Evolutionary conservation across 2,329 filamentous ascomycete species (phyloP).

Genomic region (Trichoderma afroharzianum): DNA sequence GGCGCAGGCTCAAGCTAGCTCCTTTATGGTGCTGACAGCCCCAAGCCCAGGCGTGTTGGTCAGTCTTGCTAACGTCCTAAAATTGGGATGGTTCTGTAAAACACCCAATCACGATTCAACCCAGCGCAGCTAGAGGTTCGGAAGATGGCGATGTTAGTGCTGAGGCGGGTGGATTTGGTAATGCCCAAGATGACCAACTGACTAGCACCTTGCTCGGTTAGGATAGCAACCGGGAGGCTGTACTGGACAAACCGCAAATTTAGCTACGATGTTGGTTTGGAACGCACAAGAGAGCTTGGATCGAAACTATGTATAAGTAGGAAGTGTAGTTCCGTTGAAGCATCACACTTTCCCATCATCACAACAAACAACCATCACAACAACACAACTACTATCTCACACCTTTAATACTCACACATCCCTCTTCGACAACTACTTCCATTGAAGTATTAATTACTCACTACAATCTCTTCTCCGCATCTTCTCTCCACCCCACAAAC

Average conservation of each 20-base stretch:
- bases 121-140: neutral
- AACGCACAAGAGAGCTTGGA: neutral
- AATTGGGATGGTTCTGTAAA: neutral
- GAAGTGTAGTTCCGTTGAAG: neutral
- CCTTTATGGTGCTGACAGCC: conserved; percentile 4
- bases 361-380: neutral
- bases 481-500: neutral
- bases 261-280: neutral
- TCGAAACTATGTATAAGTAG: neutral
- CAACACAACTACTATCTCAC: neutral
- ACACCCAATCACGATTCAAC: neutral
- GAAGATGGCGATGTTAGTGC: conserved; percentile 10
- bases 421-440: neutral
- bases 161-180: neutral
- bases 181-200: neutral
- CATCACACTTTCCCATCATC: neutral
- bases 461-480: neutral
- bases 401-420: neutral
- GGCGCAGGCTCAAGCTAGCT: neutral
- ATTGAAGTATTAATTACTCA: neutral
- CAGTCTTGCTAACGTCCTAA: neutral
- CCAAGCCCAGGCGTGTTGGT: neutral
- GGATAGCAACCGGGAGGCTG: conserved; percentile 7
- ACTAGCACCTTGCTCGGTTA: neutral
- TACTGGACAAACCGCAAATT: neutral